Evolutionary conservation across 2,329 filamentous ascomycete genomes (phyloP), one percentile per base, ranked within the genome.

Genomic region (Albifimbria verrucaria): DNA sequence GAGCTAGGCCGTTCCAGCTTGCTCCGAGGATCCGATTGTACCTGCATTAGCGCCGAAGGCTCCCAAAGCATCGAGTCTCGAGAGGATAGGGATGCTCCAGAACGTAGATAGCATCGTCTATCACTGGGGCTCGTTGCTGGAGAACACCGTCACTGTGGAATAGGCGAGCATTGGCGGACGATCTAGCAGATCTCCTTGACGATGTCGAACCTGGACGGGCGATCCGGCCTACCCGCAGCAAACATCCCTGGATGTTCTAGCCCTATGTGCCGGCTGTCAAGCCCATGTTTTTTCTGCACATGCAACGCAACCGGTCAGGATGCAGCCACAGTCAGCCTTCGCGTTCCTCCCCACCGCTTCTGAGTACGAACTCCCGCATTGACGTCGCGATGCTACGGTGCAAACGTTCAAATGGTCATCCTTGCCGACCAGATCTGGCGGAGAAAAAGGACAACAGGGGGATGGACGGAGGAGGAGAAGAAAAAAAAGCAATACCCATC

Each of bases 391-490:
- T 39, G 32, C 32, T 39, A 7, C 32, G 12, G 32, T 39, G 11
- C 5, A n/a, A 39, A 39, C n/a, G n/a, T n/a, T n/a, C n/a, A n/a
- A n/a, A n/a, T n/a, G n/a, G n/a, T n/a, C n/a, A n/a, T n/a, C n/a
- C n/a, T n/a, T n/a, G n/a, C n/a, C n/a, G n/a, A n/a, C n/a, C n/a
- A n/a, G n/a, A n/a, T n/a, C n/a, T n/a, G n/a, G n/a, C n/a, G n/a
- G n/a, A n/a, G n/a, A n/a, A n/a, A n/a, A n/a, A n/a, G n/a, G n/a
- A n/a, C n/a, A n/a, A n/a, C n/a, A 41, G 49, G 41, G 46, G 26
- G 44, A 32, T 43, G 21, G n/a, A 45, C 52, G 51, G 47, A 52
- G 51, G 50, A 47, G 50, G 49, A 56, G 53, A 52, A 57, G 44
- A 42, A 52, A 52, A 50, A 55, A 53, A 52, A 56, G 55, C 49